Evolutionary conservation across 257 asterid genomes (phyloP), one percentile per base, ranked within the genome.

Genomic region (Solanum pinnatisectum): DNA sequence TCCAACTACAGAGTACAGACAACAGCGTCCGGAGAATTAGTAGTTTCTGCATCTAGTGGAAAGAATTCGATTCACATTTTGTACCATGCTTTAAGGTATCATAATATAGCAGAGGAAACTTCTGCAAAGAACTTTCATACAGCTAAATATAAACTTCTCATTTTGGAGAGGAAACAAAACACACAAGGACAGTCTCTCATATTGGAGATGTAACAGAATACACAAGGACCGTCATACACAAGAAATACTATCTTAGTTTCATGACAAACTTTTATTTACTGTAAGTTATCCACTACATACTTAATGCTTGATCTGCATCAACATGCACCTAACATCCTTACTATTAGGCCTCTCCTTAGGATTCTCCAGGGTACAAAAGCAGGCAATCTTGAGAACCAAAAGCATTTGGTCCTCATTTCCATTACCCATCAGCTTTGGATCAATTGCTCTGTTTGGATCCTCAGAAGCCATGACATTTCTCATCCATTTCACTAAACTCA

Each of bases 321-420:
- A 83, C 99, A 96, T 96, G 85, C 92, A 65, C 90, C 96, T 91
- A 10, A 93, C 95, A 33, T 94, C 96, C 92, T 92, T 96, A 84
- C 95, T 93, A 44, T 92, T 91, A 67, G 98, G 99, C 96, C 98
- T 94, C 91, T 95, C 98, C 72, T 95, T 96, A 2, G 99, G 95
- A 87, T 95, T 92, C 10, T 95, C 98, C 90, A 85, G 23, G 30
- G 98, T 94, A 88, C 99, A 96, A 86, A 94, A 96, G 25, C 96
- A 95, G 22, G 99, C 98, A 87, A 95, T 94, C 88, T 96, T 96
- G 84, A 96, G 96, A 71, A 95, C 97, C 94, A 96, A 81, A 78
- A 96, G 89, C 96, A 96, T 95, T 89, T 95, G 98, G 89, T 96
- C 96, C 89, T 96, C 98, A 18, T 92, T 91, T 79, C 98, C 98